Base-by-base conservation (phyloP, 306 rosid species). In the Castanea sativa region DNA sequence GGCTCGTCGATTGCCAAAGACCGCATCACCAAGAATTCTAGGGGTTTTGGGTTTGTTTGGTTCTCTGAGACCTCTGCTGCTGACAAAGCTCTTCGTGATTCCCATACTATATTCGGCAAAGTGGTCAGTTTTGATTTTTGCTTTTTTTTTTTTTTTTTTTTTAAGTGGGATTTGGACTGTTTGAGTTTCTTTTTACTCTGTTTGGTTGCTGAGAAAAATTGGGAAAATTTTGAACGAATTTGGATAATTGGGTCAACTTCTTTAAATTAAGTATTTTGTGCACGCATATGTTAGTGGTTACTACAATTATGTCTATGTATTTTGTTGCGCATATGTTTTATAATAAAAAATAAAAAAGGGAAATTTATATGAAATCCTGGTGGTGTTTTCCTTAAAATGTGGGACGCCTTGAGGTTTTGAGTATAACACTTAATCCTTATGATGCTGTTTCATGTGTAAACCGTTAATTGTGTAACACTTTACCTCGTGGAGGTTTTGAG, bases 11-110 rank as follows among this genome's bases (percentile, higher is more conserved):
- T 91, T 57, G 81, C 88, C 12, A 18, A 83, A 12, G 91, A 91
- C 85, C 91, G 86, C 35, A 21, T 1, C 71, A 88, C 91, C n/a
- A 82, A 56, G 55, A 74, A 30, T 83, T 85, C 96, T 75, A 81
- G 97, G 81, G 97, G 96, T n/a, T 92, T 92, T 60, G 97, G 97
- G 53, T 92, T 91, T 81, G 91, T 91, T 27, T 81, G 88, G 41
- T 91, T 91, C 86, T 86, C 89, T 13, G 92, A 91, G 23, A 57
- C 83, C 2, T 69, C 89, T 45, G 83, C 93, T 0, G 89, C 88
- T 25, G 87, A 87, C 41, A 82, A 76, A 84, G 96, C 97, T 30
- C 90, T 92, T 33, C 72, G 81, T 4, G 92, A 89, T 27, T 56
- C 78, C 1, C 93, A 91, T 61, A 82, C 78, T 3, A 89, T 89